phyloP scores from a whole-genome alignment of 2,329 filamentous ascomycete genomes.

The Claviceps monticola region DNA sequence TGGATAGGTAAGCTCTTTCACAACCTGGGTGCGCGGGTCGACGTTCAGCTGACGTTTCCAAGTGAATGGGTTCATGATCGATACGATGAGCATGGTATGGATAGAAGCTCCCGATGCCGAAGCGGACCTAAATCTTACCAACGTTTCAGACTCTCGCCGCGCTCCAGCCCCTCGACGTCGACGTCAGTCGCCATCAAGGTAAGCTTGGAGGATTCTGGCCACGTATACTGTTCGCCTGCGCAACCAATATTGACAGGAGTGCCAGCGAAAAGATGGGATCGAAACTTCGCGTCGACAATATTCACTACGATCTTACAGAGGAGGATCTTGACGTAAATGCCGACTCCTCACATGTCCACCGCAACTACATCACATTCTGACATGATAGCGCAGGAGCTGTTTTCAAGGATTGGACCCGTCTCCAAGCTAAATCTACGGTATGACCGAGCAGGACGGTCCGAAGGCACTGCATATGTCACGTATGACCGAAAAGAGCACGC shows the following conservation, averaged over 20 bases:
- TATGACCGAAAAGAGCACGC: conserved; percentile 63
- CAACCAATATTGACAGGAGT: background rate
- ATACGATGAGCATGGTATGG: conserved; percentile 59
- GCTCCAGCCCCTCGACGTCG: conserved; percentile 27
- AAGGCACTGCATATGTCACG: conserved; percentile 72
- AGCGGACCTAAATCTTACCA: conserved; percentile 10
- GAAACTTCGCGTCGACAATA: conserved; percentile 73
- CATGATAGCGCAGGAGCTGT: conserved; percentile 50
- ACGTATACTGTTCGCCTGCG: background rate
- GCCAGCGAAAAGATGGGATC: conserved; percentile 41
- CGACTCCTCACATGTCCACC: background rate
- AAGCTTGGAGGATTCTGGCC: conserved; percentile 6
- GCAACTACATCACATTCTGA: conserved; percentile 12
- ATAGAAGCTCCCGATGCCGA: background rate
- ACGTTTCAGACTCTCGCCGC: conserved; percentile 23
- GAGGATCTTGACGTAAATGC: conserved; percentile 59
- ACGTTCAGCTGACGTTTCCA: conserved; percentile 11
- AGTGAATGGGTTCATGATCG: conserved; percentile 93
- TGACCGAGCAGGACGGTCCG: conserved; percentile 77
- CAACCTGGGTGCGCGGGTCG: conserved; percentile 1
- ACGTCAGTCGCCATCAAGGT: conserved; percentile 29
- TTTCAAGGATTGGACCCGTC: conserved; percentile 62
- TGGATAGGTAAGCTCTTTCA: conserved; percentile 47
- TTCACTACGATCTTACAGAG: conserved; percentile 84
- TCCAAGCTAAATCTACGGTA: conserved; percentile 58